Conservation (phyloP, 129 eudicot species). For the Centaurea solstitialis region DNA sequence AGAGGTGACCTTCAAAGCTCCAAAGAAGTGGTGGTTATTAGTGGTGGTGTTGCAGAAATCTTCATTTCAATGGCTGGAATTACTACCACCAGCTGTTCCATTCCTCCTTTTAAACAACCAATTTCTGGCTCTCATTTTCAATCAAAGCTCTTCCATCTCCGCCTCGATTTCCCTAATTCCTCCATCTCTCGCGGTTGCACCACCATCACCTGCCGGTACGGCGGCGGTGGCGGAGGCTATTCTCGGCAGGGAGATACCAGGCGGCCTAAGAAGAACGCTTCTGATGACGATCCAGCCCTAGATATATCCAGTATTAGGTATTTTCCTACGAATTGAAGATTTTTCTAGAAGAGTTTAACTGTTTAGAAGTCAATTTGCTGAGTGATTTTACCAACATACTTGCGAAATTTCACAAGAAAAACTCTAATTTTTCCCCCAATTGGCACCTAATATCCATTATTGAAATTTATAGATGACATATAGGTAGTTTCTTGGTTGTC, state of each 20-base stretch:
- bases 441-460: not conserved
- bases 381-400: not conserved
- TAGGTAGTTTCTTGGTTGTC: too few species aligned
- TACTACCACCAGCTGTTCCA: slow-evolving; percentile 34
- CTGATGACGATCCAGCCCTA: slow-evolving; percentile 57
- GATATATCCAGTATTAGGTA: slow-evolving; percentile 70
- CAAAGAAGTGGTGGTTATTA: not conserved
- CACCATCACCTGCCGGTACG: slow-evolving; percentile 42
- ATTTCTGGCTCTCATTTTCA: slow-evolving; percentile 12
- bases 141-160: slow-evolving; percentile 24
- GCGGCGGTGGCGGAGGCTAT: slow-evolving; percentile 35
- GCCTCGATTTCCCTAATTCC: slow-evolving; percentile 14
- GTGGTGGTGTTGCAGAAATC: not conserved
- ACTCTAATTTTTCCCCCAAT: not conserved
- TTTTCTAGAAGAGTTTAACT: not conserved
- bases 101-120: slow-evolving; percentile 33
- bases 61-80: slow-evolving; percentile 34
- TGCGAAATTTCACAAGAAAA: not conserved
- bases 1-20: slow-evolving; percentile 21
- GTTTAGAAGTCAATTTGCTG: not conserved
- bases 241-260: slow-evolving; percentile 29
- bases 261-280: slow-evolving; percentile 15
- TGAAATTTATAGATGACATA: not conserved
- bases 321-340: not conserved
- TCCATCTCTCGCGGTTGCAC: slow-evolving; percentile 21